Conservation (phyloP, 2,329 filamentous ascomycete species). For the Fusarium mangiferae region DNA sequence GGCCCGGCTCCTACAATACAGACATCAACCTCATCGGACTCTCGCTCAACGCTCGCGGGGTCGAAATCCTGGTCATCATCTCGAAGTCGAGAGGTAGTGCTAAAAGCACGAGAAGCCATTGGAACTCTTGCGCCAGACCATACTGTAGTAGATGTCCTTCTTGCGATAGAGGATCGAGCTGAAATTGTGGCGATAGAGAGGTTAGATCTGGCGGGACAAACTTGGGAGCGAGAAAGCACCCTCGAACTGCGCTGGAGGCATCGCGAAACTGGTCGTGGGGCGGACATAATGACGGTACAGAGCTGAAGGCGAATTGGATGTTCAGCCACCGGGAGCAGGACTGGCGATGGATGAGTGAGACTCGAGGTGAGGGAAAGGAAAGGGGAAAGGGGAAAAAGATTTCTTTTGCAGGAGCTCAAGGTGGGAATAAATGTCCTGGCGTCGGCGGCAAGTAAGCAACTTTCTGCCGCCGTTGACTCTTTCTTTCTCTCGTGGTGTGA, state of each 20-base stretch:
- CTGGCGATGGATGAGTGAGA: background rate
- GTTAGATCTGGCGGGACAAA: conserved; percentile 40
- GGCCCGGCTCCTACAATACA: conserved; percentile 98
- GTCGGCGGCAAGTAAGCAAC: conserved; percentile 31
- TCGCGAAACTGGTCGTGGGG: conserved; percentile 52
- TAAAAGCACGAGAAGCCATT: conserved; percentile 50
- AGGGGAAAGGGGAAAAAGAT: background rate
- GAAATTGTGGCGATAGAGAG: conserved; percentile 39
- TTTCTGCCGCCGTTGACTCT: conserved; percentile 30
- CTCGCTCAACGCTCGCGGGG: conserved; percentile 77
- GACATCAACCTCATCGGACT: conserved; percentile 93
- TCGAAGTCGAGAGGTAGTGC: conserved; percentile 46
- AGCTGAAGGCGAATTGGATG: conserved; percentile 5
- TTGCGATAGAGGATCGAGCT: conserved; percentile 17
- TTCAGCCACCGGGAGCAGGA: conserved; percentile 41
- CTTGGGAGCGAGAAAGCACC: conserved; percentile 45
- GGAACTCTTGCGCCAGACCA: conserved; percentile 34
- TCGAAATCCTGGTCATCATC: conserved; percentile 68
- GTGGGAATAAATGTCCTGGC: conserved; percentile 12
- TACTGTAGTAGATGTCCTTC: conserved; percentile 22
- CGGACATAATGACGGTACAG: conserved; percentile 46
- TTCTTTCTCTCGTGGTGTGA: conserved; percentile 14
- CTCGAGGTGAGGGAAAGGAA: background rate
- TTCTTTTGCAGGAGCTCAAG: conserved; percentile 11
- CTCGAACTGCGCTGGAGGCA: conserved; percentile 53